Base-by-base conservation (phyloP, 1,284 basidiomycete genomes). In the Trametes hirsuta region DNA sequence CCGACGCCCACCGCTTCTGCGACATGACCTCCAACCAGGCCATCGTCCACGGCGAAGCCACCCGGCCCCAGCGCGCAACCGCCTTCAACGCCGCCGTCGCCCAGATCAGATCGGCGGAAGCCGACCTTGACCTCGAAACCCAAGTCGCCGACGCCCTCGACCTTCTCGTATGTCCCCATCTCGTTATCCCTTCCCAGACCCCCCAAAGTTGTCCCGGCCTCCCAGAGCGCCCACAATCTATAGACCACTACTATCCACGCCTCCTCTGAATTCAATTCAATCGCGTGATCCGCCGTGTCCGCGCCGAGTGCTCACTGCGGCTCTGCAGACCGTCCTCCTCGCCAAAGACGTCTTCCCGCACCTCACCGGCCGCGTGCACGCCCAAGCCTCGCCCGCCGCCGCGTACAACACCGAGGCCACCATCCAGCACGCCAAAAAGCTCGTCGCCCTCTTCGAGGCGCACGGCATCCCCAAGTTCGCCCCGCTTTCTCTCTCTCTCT, bases 1-100 rank as follows among this genome's bases (percentile, higher is more conserved):
- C 61, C n/a, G 44, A 41, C 3, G 55, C 61, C 1, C 68, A 68
- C 34, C 64, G 61, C 40, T 82, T 82, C 72, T 71, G 69, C 57
- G 78, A 82, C 67, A 84, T 82, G 81, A 83, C 81, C 35, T 84
- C 81, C 12, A 83, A 82, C 56, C 81, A 82, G 63, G 81, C 77
- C 25, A 79, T 82, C 63, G 76, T 77, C 5, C 72, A 76, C 62
- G 66, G 68, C 25, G 74, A 81, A 59, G 74, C 75, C 11, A 67
- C 66, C 15, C 70, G 70, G n/a, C 71, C 75, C 2, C 77, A 78
- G 35, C 72, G 75, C 30, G 64, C 59, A 0, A 55, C 65, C 21
- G 61, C 81, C 14, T 64, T 81, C 48, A 66, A 74, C 30, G 63
- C 70, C 5, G 80, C 79, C 2, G 73, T 78, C 41, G 65, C 73